Conservation (phyloP, 2,329 filamentous ascomycete genomes). For the Didymella segeticola region DNA sequence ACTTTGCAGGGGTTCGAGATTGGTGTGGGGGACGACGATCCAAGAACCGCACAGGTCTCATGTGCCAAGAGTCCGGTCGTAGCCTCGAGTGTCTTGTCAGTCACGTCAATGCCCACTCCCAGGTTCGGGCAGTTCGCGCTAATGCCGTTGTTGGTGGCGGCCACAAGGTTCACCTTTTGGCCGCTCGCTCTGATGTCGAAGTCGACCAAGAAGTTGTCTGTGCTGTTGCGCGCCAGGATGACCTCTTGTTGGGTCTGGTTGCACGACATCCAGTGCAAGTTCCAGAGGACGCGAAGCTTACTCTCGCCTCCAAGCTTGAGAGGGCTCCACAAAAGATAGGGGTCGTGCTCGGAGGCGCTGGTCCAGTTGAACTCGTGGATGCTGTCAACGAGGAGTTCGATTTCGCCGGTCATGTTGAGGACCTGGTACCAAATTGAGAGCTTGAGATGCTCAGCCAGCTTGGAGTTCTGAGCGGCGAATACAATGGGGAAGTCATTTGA, state of each 20-base stretch:
- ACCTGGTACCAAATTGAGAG: not conserved
- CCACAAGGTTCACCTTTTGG: constrained; percentile 1
- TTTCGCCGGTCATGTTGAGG: constrained; percentile 2
- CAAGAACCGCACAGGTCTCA: constrained; percentile 3
- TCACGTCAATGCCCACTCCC: constrained; percentile 2
- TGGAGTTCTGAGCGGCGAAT: constrained; percentile 4
- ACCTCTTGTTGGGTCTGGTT: not conserved
- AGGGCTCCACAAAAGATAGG: constrained; percentile 2
- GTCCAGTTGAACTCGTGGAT: not conserved
- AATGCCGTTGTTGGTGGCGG: not conserved
- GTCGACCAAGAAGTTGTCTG: constrained; percentile 1
- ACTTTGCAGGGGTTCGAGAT: constrained; percentile 6
- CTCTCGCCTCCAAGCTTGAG: not conserved
- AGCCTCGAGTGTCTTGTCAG: constrained; percentile 3
- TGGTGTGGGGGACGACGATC: constrained; percentile 1
- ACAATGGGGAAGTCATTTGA: not conserved
- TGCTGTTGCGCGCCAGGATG: not conserved
- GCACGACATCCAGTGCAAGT: not conserved
- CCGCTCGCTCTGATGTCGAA: constrained; percentile 1
- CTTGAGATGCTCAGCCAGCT: constrained; percentile 4
- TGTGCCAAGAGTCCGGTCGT: not conserved
- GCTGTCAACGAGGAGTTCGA: not conserved
- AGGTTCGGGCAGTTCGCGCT: not conserved
- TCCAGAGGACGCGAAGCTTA: not conserved
- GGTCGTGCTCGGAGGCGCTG: constrained; percentile 1